Percentiles rank a stretch among this genome's conserved stretches.
phyloP scores from a whole-genome alignment of 73 alveolate genomes.

The Stentor coeruleus region DNA sequence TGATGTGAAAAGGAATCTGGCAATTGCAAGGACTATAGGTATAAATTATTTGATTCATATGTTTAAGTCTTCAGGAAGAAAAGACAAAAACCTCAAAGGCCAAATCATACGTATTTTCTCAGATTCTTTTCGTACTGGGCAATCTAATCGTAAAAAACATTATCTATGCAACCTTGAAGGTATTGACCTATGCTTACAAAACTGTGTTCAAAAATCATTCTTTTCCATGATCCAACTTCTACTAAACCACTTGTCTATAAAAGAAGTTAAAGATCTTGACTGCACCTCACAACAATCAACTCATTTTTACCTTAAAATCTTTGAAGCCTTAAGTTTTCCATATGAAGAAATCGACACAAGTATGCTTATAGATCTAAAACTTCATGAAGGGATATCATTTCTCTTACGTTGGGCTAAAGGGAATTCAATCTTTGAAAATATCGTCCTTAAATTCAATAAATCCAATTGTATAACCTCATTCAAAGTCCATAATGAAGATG shows the following conservation, averaged over 20 bases:
- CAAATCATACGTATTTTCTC: conserved; percentile 6
- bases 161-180: conserved; percentile 15
- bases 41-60: conserved; percentile 19
- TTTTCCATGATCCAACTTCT: conserved; percentile 10
- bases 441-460: background rate
- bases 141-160: conserved; percentile 8
- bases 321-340: conserved; percentile 24
- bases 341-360: conserved; percentile 16
- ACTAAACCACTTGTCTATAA: background rate
- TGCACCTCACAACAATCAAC: conserved; percentile 13
- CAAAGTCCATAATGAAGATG: conserved; percentile 23
- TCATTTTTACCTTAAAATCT: conserved; percentile 10
- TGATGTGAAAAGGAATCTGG: background rate
- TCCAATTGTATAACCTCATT: conserved; percentile 4
- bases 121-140: background rate
- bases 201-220: conserved; percentile 11
- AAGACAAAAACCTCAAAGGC: conserved; percentile 3
- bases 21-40: conserved; percentile 18
- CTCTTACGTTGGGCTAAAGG: conserved; percentile 8
- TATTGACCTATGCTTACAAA: background rate
- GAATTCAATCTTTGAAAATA: background rate
- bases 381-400: conserved; percentile 8
- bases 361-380: background rate
- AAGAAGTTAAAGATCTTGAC: conserved; percentile 21
- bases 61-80: background rate